A percentile compares a stretch with the other conserved stretches of the same genome.
Conservation (phyloP, 2,329 filamentous ascomycete species). For the Botrytis medusae region DNA sequence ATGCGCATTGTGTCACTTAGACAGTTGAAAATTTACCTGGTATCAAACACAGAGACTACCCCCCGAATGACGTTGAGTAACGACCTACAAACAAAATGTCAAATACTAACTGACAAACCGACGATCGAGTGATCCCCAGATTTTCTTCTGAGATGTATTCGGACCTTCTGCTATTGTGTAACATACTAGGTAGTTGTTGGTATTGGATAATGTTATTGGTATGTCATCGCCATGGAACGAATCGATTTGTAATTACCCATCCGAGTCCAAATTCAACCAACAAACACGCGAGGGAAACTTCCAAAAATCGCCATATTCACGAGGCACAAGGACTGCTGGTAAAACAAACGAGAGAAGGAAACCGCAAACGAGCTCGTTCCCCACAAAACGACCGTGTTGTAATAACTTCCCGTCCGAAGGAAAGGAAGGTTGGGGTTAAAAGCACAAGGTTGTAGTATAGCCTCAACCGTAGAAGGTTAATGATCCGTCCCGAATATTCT, state of each 20-base stretch:
- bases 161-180: slow-evolving; percentile 3
- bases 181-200: neutral
- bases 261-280: neutral
- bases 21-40: neutral
- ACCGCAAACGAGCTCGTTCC: neutral
- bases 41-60: neutral
- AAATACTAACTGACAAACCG: neutral
- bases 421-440: neutral
- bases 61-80: neutral
- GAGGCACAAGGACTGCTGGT: neutral
- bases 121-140: neutral
- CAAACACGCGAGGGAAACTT: neutral
- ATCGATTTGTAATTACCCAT: neutral
- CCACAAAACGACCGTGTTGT: neutral
- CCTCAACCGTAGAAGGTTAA: neutral
- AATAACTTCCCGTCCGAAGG: neutral
- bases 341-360: neutral
- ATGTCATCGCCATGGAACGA: neutral
- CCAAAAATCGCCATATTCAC: neutral
- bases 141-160: neutral
- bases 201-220: neutral
- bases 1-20: neutral
- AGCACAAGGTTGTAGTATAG: neutral
- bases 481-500: slow-evolving; percentile 15
- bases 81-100: neutral